Base-by-base conservation (phyloP, 2,329 filamentous ascomycete species). In the Leptographium lundbergii region DNA sequence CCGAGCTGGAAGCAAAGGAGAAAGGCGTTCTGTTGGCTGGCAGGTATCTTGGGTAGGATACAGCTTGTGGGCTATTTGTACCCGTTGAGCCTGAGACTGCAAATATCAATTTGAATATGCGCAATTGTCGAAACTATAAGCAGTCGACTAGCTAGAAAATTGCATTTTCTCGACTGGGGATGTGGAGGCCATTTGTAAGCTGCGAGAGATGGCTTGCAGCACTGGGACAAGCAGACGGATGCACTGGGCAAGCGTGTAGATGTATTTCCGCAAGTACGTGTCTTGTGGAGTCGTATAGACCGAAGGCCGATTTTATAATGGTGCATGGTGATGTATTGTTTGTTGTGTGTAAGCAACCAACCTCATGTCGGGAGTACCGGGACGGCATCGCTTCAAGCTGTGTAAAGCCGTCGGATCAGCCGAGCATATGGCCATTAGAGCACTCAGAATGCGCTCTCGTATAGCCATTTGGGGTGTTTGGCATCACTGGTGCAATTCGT, bases 11-110 rank as follows among this genome's bases (percentile, higher is more conserved):
- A 47, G 39, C 32, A 47, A 39, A 14, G 14, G 14, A 32, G 56
- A 39, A 27, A 25, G 32, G 47, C 27, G 47, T 39, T 51, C 50
- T 51, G 22, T 39, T 52, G 56, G 56, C 50, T 53, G 48, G 34
- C n/a, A n/a, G 34, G 48, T 51, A 17, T 53, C 24, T 57, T 45
- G 56, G 56, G 34, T 57, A 57, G 29, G 56, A 57, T 39, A 27
- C 32, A 51, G 47, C 32, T 25, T n/a, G 45, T 29, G 27, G 27
- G 19, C 10, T 57, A 9, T 47, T 19, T 39, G 13, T 45, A 14
- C 24, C n/a, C 32, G 13, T n/a, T 34, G n/a, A 32, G 29, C 51
- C 19, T 14, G 29, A 54, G 51, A 32, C 51, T 36, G 29, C 51
- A 22, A 11, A 36, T 22, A 42, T 42, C 9, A 10, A 22, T 54